Evolutionary conservation across 2,329 filamentous ascomycete species (phyloP).

Genomic region (Myriosclerotinia duriaeana): DNA sequence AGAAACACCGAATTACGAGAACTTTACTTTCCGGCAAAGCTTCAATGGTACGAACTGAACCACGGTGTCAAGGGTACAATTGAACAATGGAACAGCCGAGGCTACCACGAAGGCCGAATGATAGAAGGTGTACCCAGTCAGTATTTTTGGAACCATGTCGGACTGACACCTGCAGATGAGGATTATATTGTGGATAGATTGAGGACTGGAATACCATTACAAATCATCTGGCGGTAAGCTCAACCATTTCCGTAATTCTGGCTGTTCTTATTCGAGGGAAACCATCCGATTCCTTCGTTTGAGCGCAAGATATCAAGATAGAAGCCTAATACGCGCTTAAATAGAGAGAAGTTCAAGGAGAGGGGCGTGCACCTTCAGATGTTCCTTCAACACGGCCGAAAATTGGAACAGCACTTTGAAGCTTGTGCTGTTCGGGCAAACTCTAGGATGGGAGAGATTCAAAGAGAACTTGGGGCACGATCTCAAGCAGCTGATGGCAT

Average conservation of each 20-base stretch:
- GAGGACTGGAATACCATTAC: slow-evolving; percentile 17
- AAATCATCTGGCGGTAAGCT: slow-evolving; percentile 21
- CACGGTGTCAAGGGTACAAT: slow-evolving; percentile 6
- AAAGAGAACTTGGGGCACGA: slow-evolving; percentile 4
- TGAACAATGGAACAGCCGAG: slow-evolving; percentile 18
- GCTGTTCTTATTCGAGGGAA: not conserved
- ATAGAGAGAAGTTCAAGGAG: slow-evolving; percentile 21
- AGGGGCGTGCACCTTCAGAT: slow-evolving; percentile 3
- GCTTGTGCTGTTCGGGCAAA: slow-evolving; percentile 1
- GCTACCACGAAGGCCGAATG: slow-evolving; percentile 7
- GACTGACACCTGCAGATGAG: slow-evolving; percentile 22
- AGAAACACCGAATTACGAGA: not conserved
- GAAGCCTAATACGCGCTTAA: not conserved
- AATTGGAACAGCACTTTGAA: slow-evolving; percentile 9
- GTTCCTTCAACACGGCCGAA: slow-evolving; percentile 16
- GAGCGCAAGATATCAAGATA: not conserved
- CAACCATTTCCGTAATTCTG: not conserved
- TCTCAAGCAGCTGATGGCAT: slow-evolving; percentile 20
- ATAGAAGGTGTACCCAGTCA: not conserved
- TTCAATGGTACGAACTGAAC: slow-evolving; percentile 18
- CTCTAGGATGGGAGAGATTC: slow-evolving; percentile 19
- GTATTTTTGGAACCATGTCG: slow-evolving; percentile 16
- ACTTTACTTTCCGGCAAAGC: slow-evolving; percentile 17
- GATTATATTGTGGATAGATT: slow-evolving; percentile 3
- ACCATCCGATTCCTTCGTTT: not conserved